Evolutionary conservation across 352 stramenopile genomes (phyloP).

Genomic region (Phytophthora podocarpi): DNA sequence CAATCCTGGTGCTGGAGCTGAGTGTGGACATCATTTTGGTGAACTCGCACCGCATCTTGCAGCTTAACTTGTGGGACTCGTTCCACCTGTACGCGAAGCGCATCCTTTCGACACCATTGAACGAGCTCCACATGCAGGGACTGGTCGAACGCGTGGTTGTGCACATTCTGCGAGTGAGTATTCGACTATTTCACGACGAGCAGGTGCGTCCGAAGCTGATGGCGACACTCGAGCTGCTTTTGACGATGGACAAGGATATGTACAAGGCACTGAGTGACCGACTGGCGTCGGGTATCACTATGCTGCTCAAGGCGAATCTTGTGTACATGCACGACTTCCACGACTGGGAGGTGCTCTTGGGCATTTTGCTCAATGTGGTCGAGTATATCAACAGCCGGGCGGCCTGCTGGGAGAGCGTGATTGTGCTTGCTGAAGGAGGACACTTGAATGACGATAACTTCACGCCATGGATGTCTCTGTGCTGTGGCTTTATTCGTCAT

Average conservation of each 20-base stretch:
- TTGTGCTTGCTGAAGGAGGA: constrained; percentile 68
- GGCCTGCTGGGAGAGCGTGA: constrained; percentile 80
- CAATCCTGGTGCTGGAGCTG: constrained; percentile 85
- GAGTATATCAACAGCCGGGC: constrained; percentile 78
- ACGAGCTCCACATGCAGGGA: constrained; percentile 78
- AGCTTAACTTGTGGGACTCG: constrained; percentile 76
- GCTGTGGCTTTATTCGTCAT: constrained; percentile 77
- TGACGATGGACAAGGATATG: constrained; percentile 83
- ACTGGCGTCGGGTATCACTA: constrained; percentile 79
- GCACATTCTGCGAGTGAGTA: constrained; percentile 85
- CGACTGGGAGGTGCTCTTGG: constrained; percentile 77
- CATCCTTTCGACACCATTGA: constrained; percentile 72
- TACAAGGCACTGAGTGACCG: constrained; percentile 82
- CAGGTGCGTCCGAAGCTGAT: constrained; percentile 83
- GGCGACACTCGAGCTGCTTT: constrained; percentile 73
- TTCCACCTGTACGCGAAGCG: constrained; percentile 84
- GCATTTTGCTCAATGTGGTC: constrained; percentile 77
- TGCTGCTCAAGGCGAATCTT: constrained; percentile 86
- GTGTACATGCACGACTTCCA: constrained; percentile 90
- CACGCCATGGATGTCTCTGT: constrained; percentile 82
- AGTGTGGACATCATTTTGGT: constrained; percentile 87
- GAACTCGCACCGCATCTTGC: constrained; percentile 78
- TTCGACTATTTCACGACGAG: constrained; percentile 87
- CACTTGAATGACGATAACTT: constrained; percentile 84
- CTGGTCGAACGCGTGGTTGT: constrained; percentile 86